phyloP scores from a whole-genome alignment of 805 yeast species.

The Yamadazyma paraphyllophila region DNA sequence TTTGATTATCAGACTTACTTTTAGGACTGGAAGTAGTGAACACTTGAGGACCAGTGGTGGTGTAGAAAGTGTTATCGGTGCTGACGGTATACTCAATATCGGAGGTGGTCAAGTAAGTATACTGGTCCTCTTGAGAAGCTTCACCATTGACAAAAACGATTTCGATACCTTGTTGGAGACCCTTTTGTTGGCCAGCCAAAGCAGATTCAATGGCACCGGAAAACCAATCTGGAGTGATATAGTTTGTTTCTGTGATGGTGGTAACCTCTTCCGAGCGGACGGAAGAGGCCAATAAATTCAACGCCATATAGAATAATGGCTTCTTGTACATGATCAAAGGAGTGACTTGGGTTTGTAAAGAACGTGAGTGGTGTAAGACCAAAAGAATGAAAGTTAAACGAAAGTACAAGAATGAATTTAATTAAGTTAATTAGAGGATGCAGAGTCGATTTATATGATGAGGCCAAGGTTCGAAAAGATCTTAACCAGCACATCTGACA shows the following conservation, averaged over 20 bases:
- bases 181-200: constrained; percentile 19
- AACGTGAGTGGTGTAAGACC: not conserved
- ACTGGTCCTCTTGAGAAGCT: constrained; percentile 1
- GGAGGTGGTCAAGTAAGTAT: constrained; percentile 18
- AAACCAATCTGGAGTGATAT: constrained; percentile 24
- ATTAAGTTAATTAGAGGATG: not conserved
- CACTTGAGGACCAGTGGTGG: constrained; percentile 15
- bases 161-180: constrained; percentile 25
- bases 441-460: not conserved
- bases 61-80: constrained; percentile 9
- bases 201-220: constrained; percentile 16
- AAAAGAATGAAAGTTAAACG: constrained; percentile 1
- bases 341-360: constrained; percentile 1
- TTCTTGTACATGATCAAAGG: constrained; percentile 2
- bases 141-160: constrained; percentile 29
- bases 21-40: constrained; percentile 13
- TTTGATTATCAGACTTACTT: not conserved
- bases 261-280: constrained; percentile 13
- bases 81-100: constrained; percentile 20
- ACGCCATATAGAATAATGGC: not conserved
- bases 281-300: not conserved
- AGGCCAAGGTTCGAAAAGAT: not conserved
- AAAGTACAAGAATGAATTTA: not conserved
- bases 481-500: not conserved
- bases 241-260: constrained; percentile 26